Percentiles rank a stretch among this genome's conserved stretches.
These are phyloP conservation scores for Hordeum pubiflorum DNA, from an alignment of 202 grass and related monocot species.

Conservation along the genomic window DNA sequence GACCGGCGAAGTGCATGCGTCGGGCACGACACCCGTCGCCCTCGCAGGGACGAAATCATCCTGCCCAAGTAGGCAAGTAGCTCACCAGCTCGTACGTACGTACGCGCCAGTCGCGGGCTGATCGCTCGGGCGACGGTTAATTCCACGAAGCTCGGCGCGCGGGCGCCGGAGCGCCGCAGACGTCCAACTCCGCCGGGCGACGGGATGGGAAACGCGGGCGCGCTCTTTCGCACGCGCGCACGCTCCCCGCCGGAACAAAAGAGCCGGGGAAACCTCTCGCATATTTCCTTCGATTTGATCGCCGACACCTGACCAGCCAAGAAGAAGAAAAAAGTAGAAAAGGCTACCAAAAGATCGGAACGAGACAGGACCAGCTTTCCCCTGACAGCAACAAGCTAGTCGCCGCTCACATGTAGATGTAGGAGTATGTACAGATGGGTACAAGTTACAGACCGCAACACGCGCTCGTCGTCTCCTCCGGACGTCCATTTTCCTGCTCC, in stretches of 20 bases:
- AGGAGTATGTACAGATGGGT: neutral
- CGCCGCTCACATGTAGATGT: neutral
- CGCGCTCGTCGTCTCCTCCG: neutral
- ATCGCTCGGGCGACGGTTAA: neutral
- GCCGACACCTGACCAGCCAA: neutral
- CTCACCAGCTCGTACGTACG: neutral
- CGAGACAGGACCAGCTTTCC: neutral
- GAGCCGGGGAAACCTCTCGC: neutral
- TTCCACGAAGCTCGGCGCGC: neutral
- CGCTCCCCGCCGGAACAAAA: neutral
- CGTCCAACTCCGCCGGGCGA: neutral
- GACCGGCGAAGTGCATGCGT: neutral
- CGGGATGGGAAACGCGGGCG: neutral
- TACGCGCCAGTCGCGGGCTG: neutral
- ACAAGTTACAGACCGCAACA: neutral
- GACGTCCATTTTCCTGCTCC: neutral
- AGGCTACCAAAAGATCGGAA: neutral
- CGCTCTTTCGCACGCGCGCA: no score
- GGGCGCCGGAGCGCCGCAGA: constrained; percentile 17
- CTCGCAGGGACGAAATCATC: neutral
- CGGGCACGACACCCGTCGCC: neutral
- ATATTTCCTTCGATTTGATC: neutral
- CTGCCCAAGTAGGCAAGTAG: neutral
- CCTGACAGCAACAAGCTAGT: constrained; percentile 13
- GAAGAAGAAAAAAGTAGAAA: neutral